Evolutionary conservation across 805 yeast genomes (phyloP).

Genomic region (Yarrowia deformans): DNA sequence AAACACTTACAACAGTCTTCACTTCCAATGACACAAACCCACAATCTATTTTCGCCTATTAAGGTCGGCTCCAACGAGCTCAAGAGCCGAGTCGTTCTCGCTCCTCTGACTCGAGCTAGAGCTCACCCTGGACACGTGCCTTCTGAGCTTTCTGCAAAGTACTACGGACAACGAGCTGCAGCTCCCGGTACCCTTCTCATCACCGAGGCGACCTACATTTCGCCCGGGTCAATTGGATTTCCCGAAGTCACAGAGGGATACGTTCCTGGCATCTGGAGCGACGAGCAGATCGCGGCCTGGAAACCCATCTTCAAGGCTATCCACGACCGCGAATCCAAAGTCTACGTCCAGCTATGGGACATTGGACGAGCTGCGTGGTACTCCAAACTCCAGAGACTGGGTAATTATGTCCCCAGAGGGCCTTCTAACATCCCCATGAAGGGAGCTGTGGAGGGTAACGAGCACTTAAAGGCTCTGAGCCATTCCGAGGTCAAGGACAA

Average conservation of each 20-base stretch:
- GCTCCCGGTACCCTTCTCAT: conserved; percentile 65
- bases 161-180: conserved; percentile 64
- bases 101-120: conserved; percentile 63
- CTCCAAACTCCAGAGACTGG: conserved; percentile 27
- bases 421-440: conserved; percentile 40
- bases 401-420: conserved; percentile 38
- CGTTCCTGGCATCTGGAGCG: conserved; percentile 62
- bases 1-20: too few species aligned
- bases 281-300: conserved; percentile 90
- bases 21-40: conserved; percentile 5
- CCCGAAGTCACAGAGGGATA: conserved; percentile 50
- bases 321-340: conserved; percentile 53
- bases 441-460: neutral
- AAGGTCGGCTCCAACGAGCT: conserved; percentile 46
- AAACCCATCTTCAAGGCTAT: conserved; percentile 54
- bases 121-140: conserved; percentile 52
- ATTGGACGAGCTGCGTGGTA: conserved; percentile 53
- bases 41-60: conserved; percentile 45
- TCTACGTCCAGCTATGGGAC: conserved; percentile 55
- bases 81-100: conserved; percentile 55
- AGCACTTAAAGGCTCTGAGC: conserved; percentile 51
- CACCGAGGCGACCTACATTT: conserved; percentile 66
- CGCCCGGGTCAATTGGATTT: conserved; percentile 51
- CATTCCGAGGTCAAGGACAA: conserved; percentile 55
- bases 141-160: conserved; percentile 57